These are phyloP conservation scores for Saccharomyces hybrid DNA, from an alignment of 1,139 yeast species.

Conservation along the genomic window DNA sequence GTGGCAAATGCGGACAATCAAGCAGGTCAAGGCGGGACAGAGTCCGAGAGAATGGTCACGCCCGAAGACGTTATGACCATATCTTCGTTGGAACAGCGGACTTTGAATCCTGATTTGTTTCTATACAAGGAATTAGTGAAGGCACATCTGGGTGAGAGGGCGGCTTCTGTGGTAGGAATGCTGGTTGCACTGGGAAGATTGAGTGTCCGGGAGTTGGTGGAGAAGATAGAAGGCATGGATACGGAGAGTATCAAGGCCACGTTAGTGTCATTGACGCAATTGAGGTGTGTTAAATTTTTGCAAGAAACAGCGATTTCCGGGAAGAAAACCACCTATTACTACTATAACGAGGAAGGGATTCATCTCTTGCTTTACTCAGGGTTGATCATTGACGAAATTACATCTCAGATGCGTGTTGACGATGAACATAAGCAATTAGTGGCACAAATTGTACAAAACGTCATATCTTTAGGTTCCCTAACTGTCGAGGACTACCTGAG, in stretches of 20 bases:
- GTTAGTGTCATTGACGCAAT: constrained; percentile 57
- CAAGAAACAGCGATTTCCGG: constrained; percentile 37
- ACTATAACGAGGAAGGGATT: constrained; percentile 57
- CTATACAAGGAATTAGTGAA: constrained; percentile 48
- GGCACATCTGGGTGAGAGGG: constrained; percentile 57
- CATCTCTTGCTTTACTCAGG: constrained; percentile 66
- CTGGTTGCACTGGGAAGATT: constrained; percentile 56
- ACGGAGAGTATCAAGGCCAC: constrained; percentile 44
- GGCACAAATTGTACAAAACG: constrained; percentile 59
- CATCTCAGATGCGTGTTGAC: constrained; percentile 19
- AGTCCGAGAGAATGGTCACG: not conserved
- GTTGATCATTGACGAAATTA: constrained; percentile 53
- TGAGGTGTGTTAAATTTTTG: constrained; percentile 53
- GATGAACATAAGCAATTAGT: constrained; percentile 42
- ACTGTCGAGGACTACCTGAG: constrained; percentile 52
- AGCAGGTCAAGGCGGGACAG: not conserved
- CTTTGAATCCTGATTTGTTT: constrained; percentile 56
- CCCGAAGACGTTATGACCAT: constrained; percentile 11
- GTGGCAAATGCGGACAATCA: not conserved
- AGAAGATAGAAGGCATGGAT: constrained; percentile 36
- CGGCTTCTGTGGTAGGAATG: constrained; percentile 46
- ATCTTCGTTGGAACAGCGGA: constrained; percentile 32
- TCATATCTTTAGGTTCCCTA: constrained; percentile 57
- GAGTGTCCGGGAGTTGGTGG: constrained; percentile 42
- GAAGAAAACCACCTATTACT: constrained; percentile 41